Conservation (phyloP, 768 basidiomycete species). For the Panus rudis region DNA sequence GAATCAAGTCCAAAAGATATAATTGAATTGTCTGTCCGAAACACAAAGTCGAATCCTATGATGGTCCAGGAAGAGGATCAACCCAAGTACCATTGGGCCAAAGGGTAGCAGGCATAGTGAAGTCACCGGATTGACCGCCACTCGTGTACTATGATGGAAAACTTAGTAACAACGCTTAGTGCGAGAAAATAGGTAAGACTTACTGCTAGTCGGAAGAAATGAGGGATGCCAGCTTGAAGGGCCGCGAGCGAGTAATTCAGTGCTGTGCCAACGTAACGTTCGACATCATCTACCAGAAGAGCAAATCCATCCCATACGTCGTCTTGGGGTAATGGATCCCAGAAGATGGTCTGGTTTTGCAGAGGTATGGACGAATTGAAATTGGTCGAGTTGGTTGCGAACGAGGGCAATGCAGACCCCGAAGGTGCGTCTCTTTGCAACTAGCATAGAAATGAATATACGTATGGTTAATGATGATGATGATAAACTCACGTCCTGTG, state of each 20-base stretch:
- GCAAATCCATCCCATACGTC: slow-evolving; percentile 69
- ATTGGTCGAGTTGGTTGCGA: slow-evolving; percentile 69
- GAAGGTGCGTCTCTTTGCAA: slow-evolving; percentile 65
- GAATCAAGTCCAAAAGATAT: too few relatives aligned
- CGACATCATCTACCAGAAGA: slow-evolving; percentile 81
- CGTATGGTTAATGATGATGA: not conserved
- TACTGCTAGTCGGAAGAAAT: slow-evolving; percentile 77
- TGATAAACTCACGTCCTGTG: slow-evolving; percentile 46
- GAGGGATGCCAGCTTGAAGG: slow-evolving; percentile 53
- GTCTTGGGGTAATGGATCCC: slow-evolving; percentile 27
- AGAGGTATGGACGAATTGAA: slow-evolving; percentile 52
- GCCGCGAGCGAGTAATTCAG: slow-evolving; percentile 66
- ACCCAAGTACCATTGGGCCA: slow-evolving; percentile 82
- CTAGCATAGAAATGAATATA: slow-evolving; percentile 29
- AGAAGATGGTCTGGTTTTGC: slow-evolving; percentile 26
- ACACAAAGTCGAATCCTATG: slow-evolving; percentile 21
- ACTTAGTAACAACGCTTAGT: slow-evolving; percentile 1
- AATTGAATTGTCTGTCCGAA: too few relatives aligned
- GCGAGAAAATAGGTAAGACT: slow-evolving; percentile 24
- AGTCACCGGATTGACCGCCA: slow-evolving; percentile 53
- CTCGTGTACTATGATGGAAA: slow-evolving; percentile 38
- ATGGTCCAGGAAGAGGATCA: slow-evolving; percentile 64
- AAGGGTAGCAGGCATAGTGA: slow-evolving; percentile 69
- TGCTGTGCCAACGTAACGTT: slow-evolving; percentile 63
- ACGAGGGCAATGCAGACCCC: slow-evolving; percentile 62